A percentile compares a stretch with the other conserved stretches of the same genome.
Evolutionary conservation across 257 asterid species (phyloP).

Genomic region (Solanum sitiens): DNA sequence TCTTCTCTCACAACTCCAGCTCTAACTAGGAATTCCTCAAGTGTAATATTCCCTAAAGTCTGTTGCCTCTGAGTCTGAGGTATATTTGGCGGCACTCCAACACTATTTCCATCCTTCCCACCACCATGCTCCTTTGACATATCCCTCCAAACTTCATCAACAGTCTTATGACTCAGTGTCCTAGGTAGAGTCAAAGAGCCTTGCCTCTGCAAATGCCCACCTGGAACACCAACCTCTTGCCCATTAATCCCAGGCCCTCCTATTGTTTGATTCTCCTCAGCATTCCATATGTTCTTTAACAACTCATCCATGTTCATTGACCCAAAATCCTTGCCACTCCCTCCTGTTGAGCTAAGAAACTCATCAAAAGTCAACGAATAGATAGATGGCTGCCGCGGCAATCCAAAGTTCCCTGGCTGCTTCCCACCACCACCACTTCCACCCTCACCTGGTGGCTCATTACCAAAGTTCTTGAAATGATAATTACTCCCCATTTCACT

Average conservation of each 20-base stretch:
- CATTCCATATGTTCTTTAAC: conserved; percentile 82
- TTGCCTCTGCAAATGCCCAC: conserved; percentile 67
- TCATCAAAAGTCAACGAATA: conserved; percentile 88
- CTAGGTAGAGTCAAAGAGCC: conserved; percentile 87
- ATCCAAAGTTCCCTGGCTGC: conserved; percentile 19
- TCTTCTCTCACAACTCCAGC: conserved; percentile 92
- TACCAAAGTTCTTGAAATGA: conserved; percentile 60
- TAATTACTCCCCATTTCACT: conserved; percentile 51
- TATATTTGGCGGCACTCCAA: conserved; percentile 21
- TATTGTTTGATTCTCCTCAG: conserved; percentile 74
- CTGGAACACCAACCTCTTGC: conserved; percentile 8
- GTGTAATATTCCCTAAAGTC: conserved; percentile 78
- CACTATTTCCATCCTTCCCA: conserved; percentile 20
- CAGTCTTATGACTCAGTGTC: conserved; percentile 86
- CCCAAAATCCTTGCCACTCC: conserved; percentile 80
- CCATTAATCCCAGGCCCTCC: conserved; percentile 22
- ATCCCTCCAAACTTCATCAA: conserved; percentile 92
- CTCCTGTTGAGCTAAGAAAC: conserved; percentile 57
- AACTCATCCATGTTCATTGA: conserved; percentile 99
- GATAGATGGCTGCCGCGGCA: conserved; percentile 66
- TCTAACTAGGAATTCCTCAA: conserved; percentile 74
- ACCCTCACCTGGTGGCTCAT: conserved; percentile 25
- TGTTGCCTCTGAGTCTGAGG: conserved; percentile 67
- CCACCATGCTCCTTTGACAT: conserved; percentile 42
- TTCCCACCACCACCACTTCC: conserved; percentile 34